Percentiles rank a stretch among this genome's conserved stretches.
Conservation (phyloP, 441 rosid species). For the Hura crepitans region DNA sequence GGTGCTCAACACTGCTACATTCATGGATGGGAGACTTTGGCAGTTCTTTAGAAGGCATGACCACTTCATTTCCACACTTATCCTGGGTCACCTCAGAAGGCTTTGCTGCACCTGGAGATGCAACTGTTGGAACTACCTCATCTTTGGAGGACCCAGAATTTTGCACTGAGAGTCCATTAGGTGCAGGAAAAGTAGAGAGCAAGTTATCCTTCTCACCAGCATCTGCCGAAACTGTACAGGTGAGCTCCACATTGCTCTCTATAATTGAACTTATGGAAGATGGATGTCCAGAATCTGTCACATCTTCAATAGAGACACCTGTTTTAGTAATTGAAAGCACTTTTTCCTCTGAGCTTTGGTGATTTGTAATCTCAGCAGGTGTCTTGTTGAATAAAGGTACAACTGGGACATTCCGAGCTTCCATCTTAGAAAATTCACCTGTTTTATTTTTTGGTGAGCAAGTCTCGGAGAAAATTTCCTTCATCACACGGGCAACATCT, state of each 20-base stretch:
- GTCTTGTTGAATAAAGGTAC: slow-evolving; percentile 29
- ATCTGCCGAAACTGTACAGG: slow-evolving; percentile 28
- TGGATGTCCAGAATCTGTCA: slow-evolving; percentile 21
- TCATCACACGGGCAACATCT: slow-evolving; percentile 83
- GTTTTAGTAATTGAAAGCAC: slow-evolving; percentile 12
- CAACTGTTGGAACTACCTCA: slow-evolving; percentile 23
- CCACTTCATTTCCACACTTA: slow-evolving; percentile 9
- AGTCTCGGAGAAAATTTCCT: slow-evolving; percentile 73
- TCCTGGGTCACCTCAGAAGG: background rate
- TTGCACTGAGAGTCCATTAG: slow-evolving; percentile 18
- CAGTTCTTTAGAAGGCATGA: slow-evolving; percentile 5
- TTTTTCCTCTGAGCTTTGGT: slow-evolving; percentile 28
- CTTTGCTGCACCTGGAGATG: slow-evolving; percentile 18
- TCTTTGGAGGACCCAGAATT: slow-evolving; percentile 15
- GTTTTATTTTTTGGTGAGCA: slow-evolving; percentile 47
- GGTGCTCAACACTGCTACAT: slow-evolving; percentile 3
- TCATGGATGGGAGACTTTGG: slow-evolving; percentile 2
- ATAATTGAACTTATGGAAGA: slow-evolving; percentile 12
- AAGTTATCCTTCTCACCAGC: slow-evolving; percentile 21
- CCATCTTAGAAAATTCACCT: slow-evolving; percentile 40
- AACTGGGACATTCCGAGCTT: slow-evolving; percentile 25
- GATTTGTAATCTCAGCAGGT: slow-evolving; percentile 23
- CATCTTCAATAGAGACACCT: slow-evolving; percentile 21
- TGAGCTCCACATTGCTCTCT: slow-evolving; percentile 25
- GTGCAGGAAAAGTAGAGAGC: slow-evolving; percentile 13